Evolutionary conservation across 768 basidiomycete genomes (phyloP).

Genomic region (Pisolithus orientalis): DNA sequence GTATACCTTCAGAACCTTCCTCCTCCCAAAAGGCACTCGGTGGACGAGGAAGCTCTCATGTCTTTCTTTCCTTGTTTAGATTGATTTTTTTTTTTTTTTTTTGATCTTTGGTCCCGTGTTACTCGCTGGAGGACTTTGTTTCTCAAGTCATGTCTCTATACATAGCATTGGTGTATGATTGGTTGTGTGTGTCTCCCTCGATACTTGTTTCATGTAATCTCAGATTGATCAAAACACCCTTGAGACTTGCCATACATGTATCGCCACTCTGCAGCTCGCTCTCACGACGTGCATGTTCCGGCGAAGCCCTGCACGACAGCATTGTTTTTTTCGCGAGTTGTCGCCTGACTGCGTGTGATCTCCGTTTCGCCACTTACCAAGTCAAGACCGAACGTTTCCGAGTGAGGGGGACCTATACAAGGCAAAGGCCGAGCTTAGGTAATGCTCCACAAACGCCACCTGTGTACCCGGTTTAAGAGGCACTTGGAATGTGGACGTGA

Average conservation of each 20-base stretch:
- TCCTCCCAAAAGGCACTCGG: slow-evolving; percentile 58
- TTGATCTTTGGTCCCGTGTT: slow-evolving; percentile 1
- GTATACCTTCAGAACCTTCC: slow-evolving; percentile 55
- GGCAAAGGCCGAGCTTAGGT: background rate
- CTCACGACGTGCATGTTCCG: background rate
- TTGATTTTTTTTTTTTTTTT: slow-evolving; percentile 16
- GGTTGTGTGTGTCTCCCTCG: background rate
- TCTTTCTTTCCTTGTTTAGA: slow-evolving; percentile 37
- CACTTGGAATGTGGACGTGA: background rate
- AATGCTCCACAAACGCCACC: background rate
- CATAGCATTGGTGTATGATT: background rate
- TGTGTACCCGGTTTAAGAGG: too few relatives aligned
- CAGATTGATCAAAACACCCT: too few relatives aligned
- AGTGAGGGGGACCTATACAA: background rate
- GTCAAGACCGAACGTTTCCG: background rate
- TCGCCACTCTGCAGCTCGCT: background rate
- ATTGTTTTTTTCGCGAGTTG: background rate
- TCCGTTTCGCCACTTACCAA: background rate
- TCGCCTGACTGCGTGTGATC: background rate
- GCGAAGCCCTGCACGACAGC: background rate
- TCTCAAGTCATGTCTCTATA: background rate
- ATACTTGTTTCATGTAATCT: background rate
- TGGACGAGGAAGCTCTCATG: slow-evolving; percentile 68
- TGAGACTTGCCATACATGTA: too few relatives aligned
- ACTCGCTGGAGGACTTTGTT: slow-evolving; percentile 4